phyloP scores from a whole-genome alignment of 495 filamentous ascomycete species.

The Cladorrhinum samala region DNA sequence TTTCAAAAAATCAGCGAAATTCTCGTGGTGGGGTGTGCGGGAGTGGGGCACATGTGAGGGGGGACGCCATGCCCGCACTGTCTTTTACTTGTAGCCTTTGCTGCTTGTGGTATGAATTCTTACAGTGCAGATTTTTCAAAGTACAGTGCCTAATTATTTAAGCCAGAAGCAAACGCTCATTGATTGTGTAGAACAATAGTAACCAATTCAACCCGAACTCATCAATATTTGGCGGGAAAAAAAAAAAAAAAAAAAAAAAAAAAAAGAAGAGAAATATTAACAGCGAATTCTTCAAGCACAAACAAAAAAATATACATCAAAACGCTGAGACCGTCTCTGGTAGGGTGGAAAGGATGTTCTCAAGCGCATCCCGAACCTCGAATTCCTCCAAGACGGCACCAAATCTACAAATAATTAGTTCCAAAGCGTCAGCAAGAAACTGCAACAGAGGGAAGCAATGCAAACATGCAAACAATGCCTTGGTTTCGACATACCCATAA shows the following conservation, averaged over 20 bases:
- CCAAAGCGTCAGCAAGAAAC: slow-evolving; percentile 17
- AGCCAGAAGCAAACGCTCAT: too few species aligned
- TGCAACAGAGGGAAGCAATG: too few species aligned
- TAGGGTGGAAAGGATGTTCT: slow-evolving; percentile 61
- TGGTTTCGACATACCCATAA: slow-evolving; percentile 69
- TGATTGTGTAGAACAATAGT: too few species aligned
- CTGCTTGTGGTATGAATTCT: neutral
- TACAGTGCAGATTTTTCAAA: too few species aligned
- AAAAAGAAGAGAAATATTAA: too few species aligned
- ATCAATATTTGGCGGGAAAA: too few species aligned
- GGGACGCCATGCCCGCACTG: neutral
- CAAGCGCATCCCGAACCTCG: slow-evolving; percentile 80
- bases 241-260: too few species aligned
- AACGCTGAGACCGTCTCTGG: slow-evolving; percentile 39
- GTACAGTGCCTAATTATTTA: neutral
- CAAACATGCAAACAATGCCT: neutral
- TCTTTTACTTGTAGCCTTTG: neutral
- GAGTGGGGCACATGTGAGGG: slow-evolving; percentile 3
- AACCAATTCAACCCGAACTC: neutral
- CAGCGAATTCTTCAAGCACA: neutral
- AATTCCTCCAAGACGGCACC: slow-evolving; percentile 86
- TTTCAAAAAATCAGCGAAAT: slow-evolving; percentile 6
- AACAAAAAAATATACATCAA: slow-evolving; percentile 12
- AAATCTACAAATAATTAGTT: slow-evolving; percentile 46
- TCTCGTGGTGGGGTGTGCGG: slow-evolving; percentile 6